A percentile compares a stretch with the other conserved stretches of the same genome.
phyloP scores from a whole-genome alignment of 2,329 filamentous ascomycete genomes.

The Juglanconis sp. region DNA sequence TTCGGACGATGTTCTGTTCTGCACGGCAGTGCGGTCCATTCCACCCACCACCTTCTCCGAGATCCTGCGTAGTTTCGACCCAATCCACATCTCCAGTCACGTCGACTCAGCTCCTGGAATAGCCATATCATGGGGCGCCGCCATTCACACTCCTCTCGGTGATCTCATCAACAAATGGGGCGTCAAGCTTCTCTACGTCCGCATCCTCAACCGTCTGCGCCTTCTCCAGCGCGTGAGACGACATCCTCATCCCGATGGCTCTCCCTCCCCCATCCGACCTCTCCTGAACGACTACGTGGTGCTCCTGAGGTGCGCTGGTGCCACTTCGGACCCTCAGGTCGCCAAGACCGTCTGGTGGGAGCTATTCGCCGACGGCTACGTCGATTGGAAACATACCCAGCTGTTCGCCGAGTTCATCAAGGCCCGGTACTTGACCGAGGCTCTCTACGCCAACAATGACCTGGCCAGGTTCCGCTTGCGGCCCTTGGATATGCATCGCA shows the following conservation, averaged over 20 bases:
- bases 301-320: constrained; percentile 46
- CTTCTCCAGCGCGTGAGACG: constrained; percentile 27
- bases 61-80: constrained; percentile 60
- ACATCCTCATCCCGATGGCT: background rate
- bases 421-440: constrained; percentile 44
- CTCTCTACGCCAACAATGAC: constrained; percentile 45
- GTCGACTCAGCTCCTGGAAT: constrained; percentile 46
- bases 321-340: constrained; percentile 34
- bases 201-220: constrained; percentile 11
- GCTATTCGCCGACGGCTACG: constrained; percentile 17
- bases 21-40: constrained; percentile 35
- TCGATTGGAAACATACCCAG: constrained; percentile 24
- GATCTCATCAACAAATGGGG: constrained; percentile 41
- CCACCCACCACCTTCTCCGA: constrained; percentile 59
- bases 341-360: constrained; percentile 29
- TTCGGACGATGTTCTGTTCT: constrained; percentile 21
- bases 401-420: constrained; percentile 45
- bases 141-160: constrained; percentile 35
- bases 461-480: constrained; percentile 36
- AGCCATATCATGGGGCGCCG: constrained; percentile 37
- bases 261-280: constrained; percentile 19
- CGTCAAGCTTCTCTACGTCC: constrained; percentile 38
- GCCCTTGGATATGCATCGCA: constrained; percentile 36
- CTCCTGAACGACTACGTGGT: constrained; percentile 42
- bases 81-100: constrained; percentile 44